Evolutionary conservation across 2,329 filamentous ascomycete species (phyloP), one percentile per base, ranked within the genome.

Genomic region (Aspergillus pseudonomiae): DNA sequence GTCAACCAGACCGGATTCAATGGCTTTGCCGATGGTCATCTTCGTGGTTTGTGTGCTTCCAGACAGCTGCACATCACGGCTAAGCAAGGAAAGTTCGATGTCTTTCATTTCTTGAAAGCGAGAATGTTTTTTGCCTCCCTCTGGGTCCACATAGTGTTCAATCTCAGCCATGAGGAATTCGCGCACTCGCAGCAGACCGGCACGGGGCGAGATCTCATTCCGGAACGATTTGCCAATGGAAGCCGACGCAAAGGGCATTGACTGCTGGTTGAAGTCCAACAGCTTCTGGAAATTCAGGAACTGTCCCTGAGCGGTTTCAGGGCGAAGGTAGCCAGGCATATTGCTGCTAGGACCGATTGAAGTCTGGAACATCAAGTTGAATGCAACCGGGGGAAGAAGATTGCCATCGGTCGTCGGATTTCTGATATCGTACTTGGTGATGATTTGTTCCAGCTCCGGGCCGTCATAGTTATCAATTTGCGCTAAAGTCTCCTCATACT

Each of bases 101-200:
- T 96, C 84, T 75, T 92, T 89, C 63, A 99, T 89, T 73, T 97
- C 92, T 53, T 88, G 81, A 80, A 99, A 99, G 62, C 94, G 91
- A 59, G 86, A 81, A 78, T 99, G 95, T 82, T 95, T 96, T 88
- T 99, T 99, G 80, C 93, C 93, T 75, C 93, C 89, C 74, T 95
- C 85, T 12, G 95, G 95, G 74, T 99, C 95, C 70, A 99, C 95
- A 76, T 92, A 99, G 80, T 99, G 95, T 83, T 99, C 95, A 71
- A 99, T 97, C 81, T 99, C 95, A 28, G 94, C 95, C 95, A 99
- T 98, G 72, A 97, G 82, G 82, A 99, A 98, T 79, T 99, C 95
- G 72, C 95, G 92, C 50, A 99, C 95, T 71, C 95, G 91, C 63
- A 99, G 82, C 46, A 99, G 88, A 80, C 95, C 95, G 67, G 92